A percentile compares a stretch with the other conserved stretches of the same genome.
These are phyloP conservation scores for Exophiala aquamarina DNA, from an alignment of 2,329 filamentous ascomycete genomes.

Conservation along the genomic window DNA sequence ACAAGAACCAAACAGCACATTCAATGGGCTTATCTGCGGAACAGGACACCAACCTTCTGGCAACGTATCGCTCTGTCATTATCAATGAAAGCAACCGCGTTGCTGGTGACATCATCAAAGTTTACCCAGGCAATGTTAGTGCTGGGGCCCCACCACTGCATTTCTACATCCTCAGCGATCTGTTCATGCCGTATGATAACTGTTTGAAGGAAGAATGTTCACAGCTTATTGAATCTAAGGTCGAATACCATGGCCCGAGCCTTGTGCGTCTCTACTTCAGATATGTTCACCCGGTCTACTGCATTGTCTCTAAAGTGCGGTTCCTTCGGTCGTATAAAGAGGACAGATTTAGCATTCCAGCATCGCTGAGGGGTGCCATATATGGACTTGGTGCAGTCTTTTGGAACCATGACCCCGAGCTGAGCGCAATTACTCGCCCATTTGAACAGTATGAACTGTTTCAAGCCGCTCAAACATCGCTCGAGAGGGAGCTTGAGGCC, in stretches of 20 bases:
- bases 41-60: conserved; percentile 49
- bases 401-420: conserved; percentile 38
- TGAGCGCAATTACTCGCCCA: conserved; percentile 33
- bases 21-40: conserved; percentile 48
- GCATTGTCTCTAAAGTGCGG: conserved; percentile 46
- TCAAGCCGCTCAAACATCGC: conserved; percentile 43
- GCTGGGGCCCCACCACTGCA: conserved; percentile 44
- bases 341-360: conserved; percentile 42
- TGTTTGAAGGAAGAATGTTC: conserved; percentile 40
- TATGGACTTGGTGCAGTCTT: conserved; percentile 48
- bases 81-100: conserved; percentile 46
- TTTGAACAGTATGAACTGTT: conserved; percentile 46
- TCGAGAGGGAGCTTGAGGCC: conserved; percentile 49
- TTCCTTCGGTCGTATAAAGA: conserved; percentile 42
- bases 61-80: conserved; percentile 49
- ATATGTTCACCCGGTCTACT: conserved; percentile 47
- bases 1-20: conserved; percentile 44
- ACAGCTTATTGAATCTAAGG: conserved; percentile 44
- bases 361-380: conserved; percentile 46
- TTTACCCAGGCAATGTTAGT: conserved; percentile 37
- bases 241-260: conserved; percentile 41
- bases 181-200: conserved; percentile 47
- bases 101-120: conserved; percentile 47
- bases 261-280: conserved; percentile 49
- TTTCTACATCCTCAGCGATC: conserved; percentile 47